Evolutionary conservation across 2,329 filamentous ascomycete genomes (phyloP).

Genomic region (Thielaviopsis ethacetica): DNA sequence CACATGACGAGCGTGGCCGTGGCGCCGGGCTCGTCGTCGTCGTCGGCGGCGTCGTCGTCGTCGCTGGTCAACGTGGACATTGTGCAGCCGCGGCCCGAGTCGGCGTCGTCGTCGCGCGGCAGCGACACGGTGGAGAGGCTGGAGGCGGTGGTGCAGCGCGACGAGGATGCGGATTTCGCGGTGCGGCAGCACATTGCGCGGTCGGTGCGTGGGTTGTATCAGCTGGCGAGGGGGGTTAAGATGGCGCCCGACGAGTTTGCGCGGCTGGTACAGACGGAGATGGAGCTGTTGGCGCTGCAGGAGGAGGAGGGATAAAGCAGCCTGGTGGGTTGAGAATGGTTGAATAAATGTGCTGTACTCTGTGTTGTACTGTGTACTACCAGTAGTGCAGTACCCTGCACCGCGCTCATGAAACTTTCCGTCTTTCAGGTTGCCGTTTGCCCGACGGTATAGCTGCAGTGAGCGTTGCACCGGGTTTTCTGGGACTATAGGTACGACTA

Average conservation of each 20-base stretch:
- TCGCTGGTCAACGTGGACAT: constrained; percentile 20
- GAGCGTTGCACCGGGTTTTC: too few species aligned
- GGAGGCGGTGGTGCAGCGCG: constrained; percentile 37
- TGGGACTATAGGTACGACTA: too few species aligned
- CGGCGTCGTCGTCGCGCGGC: constrained; percentile 40
- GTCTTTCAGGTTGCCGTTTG: too few species aligned
- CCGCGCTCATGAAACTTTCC: too few species aligned
- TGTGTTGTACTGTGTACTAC: too few species aligned
- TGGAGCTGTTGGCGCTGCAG: constrained; percentile 53
- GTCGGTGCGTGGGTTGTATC: constrained; percentile 60
- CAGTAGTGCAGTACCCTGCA: too few species aligned
- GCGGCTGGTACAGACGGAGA: constrained; percentile 50
- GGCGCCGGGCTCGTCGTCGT: too few species aligned
- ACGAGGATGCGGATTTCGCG: constrained; percentile 51
- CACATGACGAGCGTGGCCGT: too few species aligned
- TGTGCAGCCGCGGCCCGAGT: constrained; percentile 41
- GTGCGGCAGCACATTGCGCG: constrained; percentile 67
- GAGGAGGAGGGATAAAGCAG: constrained; percentile 32
- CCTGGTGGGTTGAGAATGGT: too few species aligned
- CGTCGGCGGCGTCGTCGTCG: not conserved
- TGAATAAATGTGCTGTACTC: too few species aligned
- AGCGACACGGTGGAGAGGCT: constrained; percentile 44
- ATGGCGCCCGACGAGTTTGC: constrained; percentile 65
- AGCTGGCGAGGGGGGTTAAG: constrained; percentile 52
- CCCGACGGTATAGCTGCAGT: too few species aligned